Percentiles rank a stretch among this genome's conserved stretches.
These are phyloP conservation scores for Pleurotus platypus DNA, from an alignment of 768 basidiomycete species.

Conservation along the genomic window DNA sequence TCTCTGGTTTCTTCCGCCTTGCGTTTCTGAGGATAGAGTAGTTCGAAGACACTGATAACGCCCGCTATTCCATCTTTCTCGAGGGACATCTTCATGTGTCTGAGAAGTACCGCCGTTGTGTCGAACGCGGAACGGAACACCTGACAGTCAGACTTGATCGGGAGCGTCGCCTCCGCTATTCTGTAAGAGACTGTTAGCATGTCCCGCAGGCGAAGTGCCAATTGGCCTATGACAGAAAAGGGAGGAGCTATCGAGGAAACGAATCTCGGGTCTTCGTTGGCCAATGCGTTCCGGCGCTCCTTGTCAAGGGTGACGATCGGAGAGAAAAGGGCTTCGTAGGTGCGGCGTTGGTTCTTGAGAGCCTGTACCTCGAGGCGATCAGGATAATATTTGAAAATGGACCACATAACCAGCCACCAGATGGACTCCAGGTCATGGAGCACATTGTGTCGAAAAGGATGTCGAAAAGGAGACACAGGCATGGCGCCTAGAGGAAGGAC, in stretches of 20 bases:
- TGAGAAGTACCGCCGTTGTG: no score
- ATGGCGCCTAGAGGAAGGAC: no score
- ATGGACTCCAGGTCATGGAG: slow-evolving; percentile 14
- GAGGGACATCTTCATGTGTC: no score
- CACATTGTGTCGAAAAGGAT: slow-evolving; percentile 5
- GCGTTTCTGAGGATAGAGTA: no score
- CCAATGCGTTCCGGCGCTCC: not conserved
- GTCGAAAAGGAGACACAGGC: no score
- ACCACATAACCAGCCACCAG: slow-evolving; percentile 12
- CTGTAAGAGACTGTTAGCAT: not conserved
- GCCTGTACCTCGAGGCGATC: not conserved
- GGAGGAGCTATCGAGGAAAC: not conserved
- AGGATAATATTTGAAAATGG: not conserved
- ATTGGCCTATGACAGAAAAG: not conserved
- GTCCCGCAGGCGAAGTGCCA: not conserved
- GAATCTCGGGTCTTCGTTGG: not conserved
- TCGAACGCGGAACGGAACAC: not conserved
- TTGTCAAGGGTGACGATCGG: not conserved
- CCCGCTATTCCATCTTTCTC: no score
- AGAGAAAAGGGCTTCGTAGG: not conserved
- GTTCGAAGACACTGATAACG: no score
- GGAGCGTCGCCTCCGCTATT: not conserved
- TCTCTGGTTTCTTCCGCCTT: no score
- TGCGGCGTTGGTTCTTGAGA: not conserved
- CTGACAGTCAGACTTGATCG: not conserved